Conservation (phyloP, 2,329 filamentous ascomycete genomes). For the Diplodia sapinea region DNA sequence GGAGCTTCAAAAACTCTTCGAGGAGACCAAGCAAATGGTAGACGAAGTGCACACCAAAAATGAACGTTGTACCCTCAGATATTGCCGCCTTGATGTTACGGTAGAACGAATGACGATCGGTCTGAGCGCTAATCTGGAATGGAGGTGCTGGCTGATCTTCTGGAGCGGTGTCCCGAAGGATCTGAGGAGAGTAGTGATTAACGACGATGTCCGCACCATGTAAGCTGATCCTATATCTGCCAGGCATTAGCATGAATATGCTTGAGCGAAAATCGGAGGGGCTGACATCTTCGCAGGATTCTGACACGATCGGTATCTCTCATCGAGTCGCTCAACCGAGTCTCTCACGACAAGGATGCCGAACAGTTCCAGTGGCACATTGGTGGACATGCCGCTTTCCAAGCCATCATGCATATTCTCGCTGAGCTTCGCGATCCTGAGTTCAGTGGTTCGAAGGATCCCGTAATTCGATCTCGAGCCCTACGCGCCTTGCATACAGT, state of each 20-base stretch:
- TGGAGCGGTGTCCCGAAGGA: slow-evolving; percentile 46
- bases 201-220: slow-evolving; percentile 21
- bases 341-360: slow-evolving; percentile 44
- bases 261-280: too few species aligned
- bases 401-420: slow-evolving; percentile 47
- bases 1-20: slow-evolving; percentile 44
- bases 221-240: background rate
- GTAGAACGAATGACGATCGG: slow-evolving; percentile 43
- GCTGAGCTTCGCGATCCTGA: slow-evolving; percentile 48
- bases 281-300: slow-evolving; percentile 37
- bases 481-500: slow-evolving; percentile 45
- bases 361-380: slow-evolving; percentile 50
- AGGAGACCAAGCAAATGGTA: slow-evolving; percentile 46
- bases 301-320: slow-evolving; percentile 49
- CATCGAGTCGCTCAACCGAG: slow-evolving; percentile 46
- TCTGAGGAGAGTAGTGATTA: slow-evolving; percentile 21
- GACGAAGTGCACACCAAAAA: slow-evolving; percentile 45
- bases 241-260: background rate
- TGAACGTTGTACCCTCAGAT: slow-evolving; percentile 42
- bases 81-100: slow-evolving; percentile 42
- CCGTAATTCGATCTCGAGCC: slow-evolving; percentile 32
- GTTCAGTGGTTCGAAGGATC: slow-evolving; percentile 43
- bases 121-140: slow-evolving; percentile 44
- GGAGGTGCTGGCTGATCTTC: slow-evolving; percentile 47
- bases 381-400: slow-evolving; percentile 35